Evolutionary conservation across 2,329 filamentous ascomycete genomes (phyloP), one percentile per base, ranked within the genome.

Genomic region (Leptographium wingfieldii): DNA sequence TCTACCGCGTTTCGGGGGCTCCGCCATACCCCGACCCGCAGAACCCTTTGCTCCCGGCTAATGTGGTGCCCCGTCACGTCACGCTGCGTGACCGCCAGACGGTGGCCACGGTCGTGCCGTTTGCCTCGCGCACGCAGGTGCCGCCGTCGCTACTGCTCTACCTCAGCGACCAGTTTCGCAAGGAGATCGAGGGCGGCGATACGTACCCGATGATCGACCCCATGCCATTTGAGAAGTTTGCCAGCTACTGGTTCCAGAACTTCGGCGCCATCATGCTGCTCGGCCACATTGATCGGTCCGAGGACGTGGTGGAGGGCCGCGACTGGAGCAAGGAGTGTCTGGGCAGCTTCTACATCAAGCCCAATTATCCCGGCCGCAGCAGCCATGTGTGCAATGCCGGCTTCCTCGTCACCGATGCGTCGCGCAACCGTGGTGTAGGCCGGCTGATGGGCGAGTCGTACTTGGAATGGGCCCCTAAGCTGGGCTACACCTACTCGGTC

Each of bases 311-410:
- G 66, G 73, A 84, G 73, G 72, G 79, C 72, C 77, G 78, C 65
- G 88, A 92, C 72, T 95, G 91, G 90, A 81, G 84, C 65, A 85
- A 85, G 68, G 80, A 87, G 67, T 95, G 90, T 67, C 76, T 96
- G 52, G 91, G 91, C 60, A 95, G 89, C 74, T 95, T 95, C 74
- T 95, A 94, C 74, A 88, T 95, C 78, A 92, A 94, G 75, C 90
- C 91, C 55, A 95, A 96, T 73, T 96, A 95, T 71, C 90, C 91
- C 0, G 91, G 91, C 55, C 82, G 91, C 61, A 94, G 88, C 74
- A 94, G 88, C 72, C 91, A 96, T 76, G 83, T 95, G 57, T 95
- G 90, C 76, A 96, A 95, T 69, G 92, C 83, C 61, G 86, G 85
- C 38, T 90, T 91, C 69, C 76, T 91, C 58, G 86, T 90, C 62